A percentile compares a stretch with the other conserved stretches of the same genome.
These are phyloP conservation scores for Hepatocystis sp. DNA, from an alignment of 169 alveolate genomes.

Conservation along the genomic window DNA sequence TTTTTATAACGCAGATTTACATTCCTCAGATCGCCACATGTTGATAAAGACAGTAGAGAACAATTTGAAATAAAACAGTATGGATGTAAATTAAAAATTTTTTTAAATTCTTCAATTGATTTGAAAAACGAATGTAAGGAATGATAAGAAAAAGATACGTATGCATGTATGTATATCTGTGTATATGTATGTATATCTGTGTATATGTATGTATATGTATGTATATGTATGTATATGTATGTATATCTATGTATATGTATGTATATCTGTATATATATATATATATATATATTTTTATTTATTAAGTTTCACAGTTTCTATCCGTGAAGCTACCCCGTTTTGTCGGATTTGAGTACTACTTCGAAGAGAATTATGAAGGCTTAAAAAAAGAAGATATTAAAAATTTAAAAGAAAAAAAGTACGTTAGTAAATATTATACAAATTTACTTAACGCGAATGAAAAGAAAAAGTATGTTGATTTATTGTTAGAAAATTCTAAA, in stretches of 20 bases:
- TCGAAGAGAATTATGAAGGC: conserved; percentile 61
- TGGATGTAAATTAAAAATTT: conserved; percentile 48
- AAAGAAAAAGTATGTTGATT: conserved; percentile 41
- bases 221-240: not conserved
- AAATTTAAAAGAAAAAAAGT: conserved; percentile 42
- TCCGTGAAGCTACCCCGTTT: conserved; percentile 64
- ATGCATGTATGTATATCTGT: not conserved
- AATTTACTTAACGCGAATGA: conserved; percentile 29
- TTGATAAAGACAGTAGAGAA: conserved; percentile 73
- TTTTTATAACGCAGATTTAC: conserved; percentile 22
- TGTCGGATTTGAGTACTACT: conserved; percentile 68
- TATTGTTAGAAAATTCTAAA: conserved; percentile 55
- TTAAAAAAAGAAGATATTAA: conserved; percentile 39
- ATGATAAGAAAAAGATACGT: not conserved
- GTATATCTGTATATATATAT: no score
- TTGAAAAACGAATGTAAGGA: conserved; percentile 46
- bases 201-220: not conserved
- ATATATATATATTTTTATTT: no score
- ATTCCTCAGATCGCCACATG: conserved; percentile 66
- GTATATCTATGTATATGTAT: no score
- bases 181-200: not conserved
- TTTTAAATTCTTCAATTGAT: conserved; percentile 26
- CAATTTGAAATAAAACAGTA: conserved; percentile 71
- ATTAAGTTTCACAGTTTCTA: conserved; percentile 24
- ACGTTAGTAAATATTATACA: conserved; percentile 58